Conservation (phyloP, 2,329 filamentous ascomycete species). For the Fusarium agapanthi region DNA sequence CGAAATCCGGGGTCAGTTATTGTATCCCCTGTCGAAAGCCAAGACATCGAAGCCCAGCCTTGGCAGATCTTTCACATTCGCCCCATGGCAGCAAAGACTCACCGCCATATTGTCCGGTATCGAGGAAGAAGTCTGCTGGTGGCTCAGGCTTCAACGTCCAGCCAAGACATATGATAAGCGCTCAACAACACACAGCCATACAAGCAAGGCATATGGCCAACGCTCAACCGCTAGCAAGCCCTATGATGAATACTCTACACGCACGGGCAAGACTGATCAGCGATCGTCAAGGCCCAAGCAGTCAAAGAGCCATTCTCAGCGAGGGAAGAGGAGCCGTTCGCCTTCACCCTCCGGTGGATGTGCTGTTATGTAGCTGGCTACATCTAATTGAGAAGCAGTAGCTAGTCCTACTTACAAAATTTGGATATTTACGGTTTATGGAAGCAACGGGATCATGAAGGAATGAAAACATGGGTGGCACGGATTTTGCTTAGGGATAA, state of each 20-base stretch:
- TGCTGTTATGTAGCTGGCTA: constrained; percentile 26
- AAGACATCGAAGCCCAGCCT: constrained; percentile 15
- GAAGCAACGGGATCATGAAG: not conserved
- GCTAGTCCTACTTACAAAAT: not conserved
- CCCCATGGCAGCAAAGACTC: constrained; percentile 23
- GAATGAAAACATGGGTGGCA: not conserved
- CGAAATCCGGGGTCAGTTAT: constrained; percentile 20
- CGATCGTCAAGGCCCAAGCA: constrained; percentile 7
- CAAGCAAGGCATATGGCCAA: not conserved
- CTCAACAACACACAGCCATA: not conserved
- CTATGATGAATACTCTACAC: constrained; percentile 2
- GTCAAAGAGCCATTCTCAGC: not conserved
- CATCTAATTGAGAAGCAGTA: not conserved
- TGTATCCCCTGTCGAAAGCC: constrained; percentile 23
- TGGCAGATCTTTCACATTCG: constrained; percentile 14
- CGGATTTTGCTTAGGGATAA: not conserved
- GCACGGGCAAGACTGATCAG: constrained; percentile 1
- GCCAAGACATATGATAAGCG: constrained; percentile 3
- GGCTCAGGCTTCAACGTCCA: constrained; percentile 18
- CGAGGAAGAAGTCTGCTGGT: constrained; percentile 26
- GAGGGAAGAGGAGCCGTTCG: constrained; percentile 7
- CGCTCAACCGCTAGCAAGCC: constrained; percentile 8
- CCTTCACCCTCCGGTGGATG: constrained; percentile 11
- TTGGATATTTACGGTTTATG: not conserved
- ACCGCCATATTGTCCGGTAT: constrained; percentile 11